Conservation (phyloP, 495 filamentous ascomycete genomes). For the Talaromyces adpressus region DNA sequence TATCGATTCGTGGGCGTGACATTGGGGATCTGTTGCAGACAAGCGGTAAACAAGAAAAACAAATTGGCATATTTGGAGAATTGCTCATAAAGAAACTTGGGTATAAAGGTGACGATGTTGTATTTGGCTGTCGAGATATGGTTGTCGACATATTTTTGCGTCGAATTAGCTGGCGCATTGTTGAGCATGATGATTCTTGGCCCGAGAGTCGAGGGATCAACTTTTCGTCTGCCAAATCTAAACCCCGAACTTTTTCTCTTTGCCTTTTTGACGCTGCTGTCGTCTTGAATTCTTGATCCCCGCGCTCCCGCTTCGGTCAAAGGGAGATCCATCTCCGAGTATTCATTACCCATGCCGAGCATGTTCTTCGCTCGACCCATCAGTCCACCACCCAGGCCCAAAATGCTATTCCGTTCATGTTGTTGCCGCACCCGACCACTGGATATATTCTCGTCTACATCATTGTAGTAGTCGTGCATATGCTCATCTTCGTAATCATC, state of each 20-base stretch:
- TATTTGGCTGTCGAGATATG: conserved; percentile 98
- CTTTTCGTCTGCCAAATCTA: conserved; percentile 79
- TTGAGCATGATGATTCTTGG: conserved; percentile 94
- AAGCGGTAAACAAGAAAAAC: conserved; percentile 98
- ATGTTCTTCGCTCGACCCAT: conserved; percentile 82
- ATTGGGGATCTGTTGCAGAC: conserved; percentile 89
- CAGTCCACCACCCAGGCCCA: conserved; percentile 78
- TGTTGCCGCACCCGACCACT: conserved; percentile 47
- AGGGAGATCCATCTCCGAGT: conserved; percentile 97
- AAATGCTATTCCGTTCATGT: conserved; percentile 76
- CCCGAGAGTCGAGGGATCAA: conserved; percentile 83
- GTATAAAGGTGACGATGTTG: conserved; percentile 89
- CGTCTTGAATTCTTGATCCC: conserved; percentile 29
- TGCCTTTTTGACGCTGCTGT: conserved; percentile 22
- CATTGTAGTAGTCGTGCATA: conserved; percentile 54
- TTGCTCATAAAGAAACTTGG: conserved; percentile 97
- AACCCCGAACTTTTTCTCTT: conserved; percentile 62
- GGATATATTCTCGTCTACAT: conserved; percentile 45
- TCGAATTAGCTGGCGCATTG: conserved; percentile 87
- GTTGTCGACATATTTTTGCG: conserved; percentile 88
- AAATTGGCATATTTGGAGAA: conserved; percentile 99
- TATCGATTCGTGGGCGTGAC: conserved; percentile 91
- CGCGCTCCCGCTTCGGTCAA: conserved; percentile 70
- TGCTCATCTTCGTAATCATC: conserved; percentile 75
- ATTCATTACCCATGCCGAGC: conserved; percentile 85